Percentiles rank a stretch among this genome's conserved stretches.
Conservation (phyloP, 2,329 filamentous ascomycete genomes). For the Leptographium lundbergii region DNA sequence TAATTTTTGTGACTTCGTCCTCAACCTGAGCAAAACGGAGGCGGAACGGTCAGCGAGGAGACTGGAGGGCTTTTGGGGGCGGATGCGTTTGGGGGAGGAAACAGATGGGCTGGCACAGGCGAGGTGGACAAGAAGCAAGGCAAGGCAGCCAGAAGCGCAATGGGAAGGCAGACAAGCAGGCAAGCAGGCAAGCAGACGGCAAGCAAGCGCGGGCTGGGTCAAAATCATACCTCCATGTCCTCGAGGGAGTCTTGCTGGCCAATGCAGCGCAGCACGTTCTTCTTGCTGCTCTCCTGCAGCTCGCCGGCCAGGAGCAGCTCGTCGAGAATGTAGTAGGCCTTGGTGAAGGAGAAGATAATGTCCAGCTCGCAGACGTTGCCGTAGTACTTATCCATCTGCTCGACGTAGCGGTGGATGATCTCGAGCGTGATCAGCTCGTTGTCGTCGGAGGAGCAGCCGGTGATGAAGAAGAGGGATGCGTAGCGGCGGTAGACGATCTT, state of each 20-base stretch:
- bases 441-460: constrained; percentile 90
- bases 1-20: constrained; percentile 82
- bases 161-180: not conserved
- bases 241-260: constrained; percentile 94
- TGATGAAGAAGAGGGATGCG: constrained; percentile 98
- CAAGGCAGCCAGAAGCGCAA: not conserved
- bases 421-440: constrained; percentile 98
- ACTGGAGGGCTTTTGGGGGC: not conserved
- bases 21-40: constrained; percentile 53
- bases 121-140: not conserved
- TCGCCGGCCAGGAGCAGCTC: constrained; percentile 91
- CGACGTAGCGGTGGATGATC: constrained; percentile 97
- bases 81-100: not conserved
- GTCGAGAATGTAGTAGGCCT: constrained; percentile 98
- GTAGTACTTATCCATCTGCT: constrained; percentile 99
- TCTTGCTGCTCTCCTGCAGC: constrained; percentile 98
- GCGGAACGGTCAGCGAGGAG: constrained; percentile 35
- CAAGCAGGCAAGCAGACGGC: not conserved
- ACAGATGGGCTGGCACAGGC: not conserved
- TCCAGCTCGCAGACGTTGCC: constrained; percentile 99
- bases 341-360: constrained; percentile 99
- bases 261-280: constrained; percentile 93
- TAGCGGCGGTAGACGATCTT: constrained; percentile 99
- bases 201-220: not conserved
- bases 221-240: constrained; percentile 94